Percentiles rank a stretch among this genome's conserved stretches.
Conservation (phyloP, 1,284 basidiomycete genomes). For the Fistulinella staudtii region DNA sequence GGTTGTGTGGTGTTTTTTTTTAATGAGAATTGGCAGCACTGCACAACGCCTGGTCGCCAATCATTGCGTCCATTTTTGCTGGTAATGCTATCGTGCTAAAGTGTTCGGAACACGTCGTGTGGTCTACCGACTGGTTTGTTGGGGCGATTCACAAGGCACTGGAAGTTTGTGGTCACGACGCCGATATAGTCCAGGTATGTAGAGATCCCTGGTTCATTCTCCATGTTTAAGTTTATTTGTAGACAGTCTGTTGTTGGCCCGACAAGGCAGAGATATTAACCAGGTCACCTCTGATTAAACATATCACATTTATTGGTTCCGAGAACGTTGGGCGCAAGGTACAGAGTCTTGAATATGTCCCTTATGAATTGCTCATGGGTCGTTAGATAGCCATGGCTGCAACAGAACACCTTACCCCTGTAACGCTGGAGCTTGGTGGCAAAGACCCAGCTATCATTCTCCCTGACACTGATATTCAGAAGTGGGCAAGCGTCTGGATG, state of each 20-base stretch:
- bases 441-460: constrained; percentile 80
- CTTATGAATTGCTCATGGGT: constrained; percentile 4
- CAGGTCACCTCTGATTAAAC: constrained; percentile 72
- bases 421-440: constrained; percentile 87
- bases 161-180: constrained; percentile 72
- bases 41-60: constrained; percentile 92
- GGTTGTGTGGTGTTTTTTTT: too few species aligned
- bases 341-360: constrained; percentile 3
- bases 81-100: constrained; percentile 92
- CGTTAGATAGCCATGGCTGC: constrained; percentile 75
- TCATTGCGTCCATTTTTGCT: constrained; percentile 84
- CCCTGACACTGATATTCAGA: constrained; percentile 66
- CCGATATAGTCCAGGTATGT: constrained; percentile 75
- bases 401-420: constrained; percentile 81
- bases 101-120: constrained; percentile 89
- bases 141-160: constrained; percentile 73
- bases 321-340: constrained; percentile 87
- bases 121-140: constrained; percentile 83
- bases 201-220: not conserved
- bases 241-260: constrained; percentile 86
- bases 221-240: constrained; percentile 16
- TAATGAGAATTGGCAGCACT: constrained; percentile 50
- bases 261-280: constrained; percentile 84
- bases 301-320: constrained; percentile 90
- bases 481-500: constrained; percentile 75